Conservation (phyloP, 805 yeast species). For the Wickerhamiella brachini region DNA sequence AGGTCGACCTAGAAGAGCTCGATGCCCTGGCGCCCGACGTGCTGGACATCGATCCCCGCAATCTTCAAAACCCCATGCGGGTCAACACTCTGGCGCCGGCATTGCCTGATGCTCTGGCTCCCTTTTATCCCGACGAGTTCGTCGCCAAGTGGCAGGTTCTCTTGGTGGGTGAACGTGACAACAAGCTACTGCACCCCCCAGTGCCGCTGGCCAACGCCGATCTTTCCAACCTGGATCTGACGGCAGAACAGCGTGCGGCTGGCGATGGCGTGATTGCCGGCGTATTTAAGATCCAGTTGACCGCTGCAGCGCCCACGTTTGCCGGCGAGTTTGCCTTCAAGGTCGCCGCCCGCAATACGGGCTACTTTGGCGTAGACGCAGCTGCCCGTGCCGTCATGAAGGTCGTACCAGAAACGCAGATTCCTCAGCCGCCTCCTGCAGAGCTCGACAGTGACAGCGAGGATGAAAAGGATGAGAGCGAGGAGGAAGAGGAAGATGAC, state of each 20-base stretch:
- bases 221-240: conserved; percentile 39
- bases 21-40: conserved; percentile 22
- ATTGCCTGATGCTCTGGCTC: conserved; percentile 54
- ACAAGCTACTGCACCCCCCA: conserved; percentile 39
- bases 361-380: conserved; percentile 72
- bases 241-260: conserved; percentile 33
- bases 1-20: conserved; percentile 13
- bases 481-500: conserved; percentile 33
- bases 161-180: conserved; percentile 61
- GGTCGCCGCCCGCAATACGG: conserved; percentile 53
- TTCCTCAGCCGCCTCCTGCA: conserved; percentile 25
- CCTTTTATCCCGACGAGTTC: conserved; percentile 54
- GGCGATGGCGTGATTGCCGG: conserved; percentile 37
- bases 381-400: conserved; percentile 56
- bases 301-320: conserved; percentile 65
- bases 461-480: conserved; percentile 27
- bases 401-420: conserved; percentile 31
- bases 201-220: conserved; percentile 37
- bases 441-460: conserved; percentile 27
- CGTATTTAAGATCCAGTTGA: conserved; percentile 60
- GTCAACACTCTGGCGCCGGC: conserved; percentile 54
- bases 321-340: conserved; percentile 56
- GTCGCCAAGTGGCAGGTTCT: conserved; percentile 50
- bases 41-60: conserved; percentile 21
- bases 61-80: conserved; percentile 56